Base-by-base conservation (phyloP, 2,329 filamentous ascomycete genomes). In the Fusarium sp. region DNA sequence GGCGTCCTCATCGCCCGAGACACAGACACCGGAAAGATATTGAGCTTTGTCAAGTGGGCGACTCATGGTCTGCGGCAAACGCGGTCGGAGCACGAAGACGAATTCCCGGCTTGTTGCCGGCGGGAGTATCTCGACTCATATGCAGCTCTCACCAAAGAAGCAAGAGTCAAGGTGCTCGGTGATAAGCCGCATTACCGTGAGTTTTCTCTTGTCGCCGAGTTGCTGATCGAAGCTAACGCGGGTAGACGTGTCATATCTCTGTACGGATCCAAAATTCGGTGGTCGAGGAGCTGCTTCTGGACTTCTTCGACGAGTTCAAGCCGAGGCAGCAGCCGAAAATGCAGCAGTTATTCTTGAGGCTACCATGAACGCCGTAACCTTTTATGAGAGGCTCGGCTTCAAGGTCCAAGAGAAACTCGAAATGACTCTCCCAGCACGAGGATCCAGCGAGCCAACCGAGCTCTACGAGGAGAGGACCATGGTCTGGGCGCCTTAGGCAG, bases 371-470 rank as follows among this genome's bases (percentile, higher is more conserved):
- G 84, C 84, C 2, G 79, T 84, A 7, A 70, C 74, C 2, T 81
- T 85, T 67, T 86, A 85, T 50, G 73, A 81, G 65, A 82, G 70
- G 69, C 72, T 84, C 37, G 83, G 83, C 8, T 86, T 86, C 60
- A 73, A 74, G 39, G 70, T 69, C 5, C 63, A 77, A 14, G 79
- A 80, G 54, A 70, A 75, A 23, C 80, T 86, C 27, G 77, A 80
- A 25, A 82, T 85, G 81, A 75, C 68, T 58, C 78, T 86, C 25
- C 83, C 83, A 20, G 67, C 65, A 39, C 73, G 75, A 54, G 78
- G 76, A 34, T 78, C 69, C 64, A 78, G 68, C 52, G 70, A 77
- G 75, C 80, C 78, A 52, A 80, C 76, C 64, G 79, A 79, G 71
- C 65, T 81, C 72, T 81, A 85, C 79, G 80, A 78, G 60, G 80